A percentile compares a stretch with the other conserved stretches of the same genome.
Evolutionary conservation across 1,139 yeast genomes (phyloP).

Genomic region (Pichia cactophila): DNA sequence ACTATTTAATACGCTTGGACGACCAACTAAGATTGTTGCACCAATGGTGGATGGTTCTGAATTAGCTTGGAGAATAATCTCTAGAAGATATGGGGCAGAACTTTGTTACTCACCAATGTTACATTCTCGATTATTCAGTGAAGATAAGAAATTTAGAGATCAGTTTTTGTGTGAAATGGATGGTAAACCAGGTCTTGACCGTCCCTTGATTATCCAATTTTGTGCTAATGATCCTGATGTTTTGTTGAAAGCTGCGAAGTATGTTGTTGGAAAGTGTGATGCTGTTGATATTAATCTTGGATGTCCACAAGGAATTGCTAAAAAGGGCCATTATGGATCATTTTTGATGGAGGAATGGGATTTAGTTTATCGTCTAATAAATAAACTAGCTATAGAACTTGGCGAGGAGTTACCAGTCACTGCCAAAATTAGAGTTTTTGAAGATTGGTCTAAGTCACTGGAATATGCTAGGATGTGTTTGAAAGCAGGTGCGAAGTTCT

Average conservation of each 20-base stretch:
- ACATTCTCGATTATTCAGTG: slow-evolving; percentile 86
- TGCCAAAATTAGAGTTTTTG: slow-evolving; percentile 88
- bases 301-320: slow-evolving; percentile 97
- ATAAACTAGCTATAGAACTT: slow-evolving; percentile 62
- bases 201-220: slow-evolving; percentile 88
- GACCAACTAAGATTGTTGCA: slow-evolving; percentile 82
- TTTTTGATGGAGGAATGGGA: slow-evolving; percentile 98
- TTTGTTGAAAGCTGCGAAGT: slow-evolving; percentile 68
- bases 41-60: slow-evolving; percentile 99
- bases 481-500: slow-evolving; percentile 89
- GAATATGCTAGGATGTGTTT: slow-evolving; percentile 88
- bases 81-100: slow-evolving; percentile 86
- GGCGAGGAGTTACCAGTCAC: slow-evolving; percentile 69
- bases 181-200: slow-evolving; percentile 57
- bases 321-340: slow-evolving; percentile 90
- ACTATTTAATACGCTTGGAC: slow-evolving; percentile 60
- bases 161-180: slow-evolving; percentile 73
- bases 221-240: slow-evolving; percentile 94
- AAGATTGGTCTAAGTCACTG: slow-evolving; percentile 75
- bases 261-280: slow-evolving; percentile 80
- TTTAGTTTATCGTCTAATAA: slow-evolving; percentile 62
- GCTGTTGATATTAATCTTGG: slow-evolving; percentile 95
- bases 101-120: slow-evolving; percentile 96
- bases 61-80: slow-evolving; percentile 87
- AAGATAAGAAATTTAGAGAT: slow-evolving; percentile 68